These are phyloP conservation scores for Ogataea zsoltii DNA, from an alignment of 805 yeast genomes.

Conservation along the genomic window DNA sequence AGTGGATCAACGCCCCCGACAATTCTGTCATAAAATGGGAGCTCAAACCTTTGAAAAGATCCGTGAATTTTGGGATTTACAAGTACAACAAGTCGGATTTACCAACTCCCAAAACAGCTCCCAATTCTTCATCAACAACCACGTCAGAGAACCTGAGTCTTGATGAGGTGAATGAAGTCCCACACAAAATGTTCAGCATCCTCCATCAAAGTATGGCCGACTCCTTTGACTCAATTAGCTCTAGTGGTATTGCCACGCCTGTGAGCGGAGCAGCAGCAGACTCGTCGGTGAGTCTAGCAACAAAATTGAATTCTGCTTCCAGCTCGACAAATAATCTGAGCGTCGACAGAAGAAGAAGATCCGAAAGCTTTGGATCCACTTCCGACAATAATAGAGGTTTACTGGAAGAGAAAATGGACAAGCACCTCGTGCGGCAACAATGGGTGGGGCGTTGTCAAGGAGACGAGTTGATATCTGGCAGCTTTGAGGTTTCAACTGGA, in stretches of 20 bases:
- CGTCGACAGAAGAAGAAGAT: constrained; percentile 13
- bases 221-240: constrained; percentile 24
- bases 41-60: constrained; percentile 71
- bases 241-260: constrained; percentile 3
- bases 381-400: constrained; percentile 29
- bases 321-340: constrained; percentile 1
- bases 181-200: constrained; percentile 29
- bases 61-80: constrained; percentile 45
- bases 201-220: constrained; percentile 21
- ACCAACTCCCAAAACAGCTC: constrained; percentile 13
- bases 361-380: constrained; percentile 34
- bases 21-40: constrained; percentile 73
- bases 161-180: constrained; percentile 33
- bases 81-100: constrained; percentile 26
- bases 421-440: constrained; percentile 49
- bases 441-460: constrained; percentile 60
- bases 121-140: constrained; percentile 17
- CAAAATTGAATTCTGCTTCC: not conserved
- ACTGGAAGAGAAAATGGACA: constrained; percentile 58
- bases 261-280: constrained; percentile 2
- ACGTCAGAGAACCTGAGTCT: constrained; percentile 25
- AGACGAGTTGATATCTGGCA: constrained; percentile 64
- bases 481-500: constrained; percentile 55
- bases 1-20: constrained; percentile 83
- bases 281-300: not conserved